Conservation (phyloP, 2,329 filamentous ascomycete genomes). For the Scytalidium lignicola region DNA sequence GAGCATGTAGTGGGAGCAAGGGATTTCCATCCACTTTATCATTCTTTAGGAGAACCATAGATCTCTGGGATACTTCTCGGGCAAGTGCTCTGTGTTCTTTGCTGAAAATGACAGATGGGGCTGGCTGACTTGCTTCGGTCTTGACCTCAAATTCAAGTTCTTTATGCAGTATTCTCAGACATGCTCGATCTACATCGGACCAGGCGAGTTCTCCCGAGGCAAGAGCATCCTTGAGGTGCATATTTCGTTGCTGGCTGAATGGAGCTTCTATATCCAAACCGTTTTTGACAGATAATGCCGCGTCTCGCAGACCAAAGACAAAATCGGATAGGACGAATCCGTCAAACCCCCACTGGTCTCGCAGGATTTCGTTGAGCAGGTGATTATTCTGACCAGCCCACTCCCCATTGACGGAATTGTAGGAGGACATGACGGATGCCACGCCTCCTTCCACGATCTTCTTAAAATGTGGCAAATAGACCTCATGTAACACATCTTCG, state of each 20-base stretch:
- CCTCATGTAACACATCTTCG: slow-evolving; percentile 21
- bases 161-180: slow-evolving; percentile 4
- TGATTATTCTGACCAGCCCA: slow-evolving; percentile 8
- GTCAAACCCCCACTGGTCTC: slow-evolving; percentile 7
- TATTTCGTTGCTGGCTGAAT: slow-evolving; percentile 5
- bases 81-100: slow-evolving; percentile 3
- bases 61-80: slow-evolving; percentile 1
- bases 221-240: slow-evolving; percentile 1
- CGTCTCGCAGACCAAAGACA: slow-evolving; percentile 7
- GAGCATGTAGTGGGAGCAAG: slow-evolving; percentile 4
- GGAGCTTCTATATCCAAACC: slow-evolving; percentile 10
- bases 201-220: slow-evolving; percentile 5
- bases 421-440: slow-evolving; percentile 9
- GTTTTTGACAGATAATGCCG: slow-evolving; percentile 4
- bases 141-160: slow-evolving; percentile 1
- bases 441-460: slow-evolving; percentile 7
- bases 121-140: not conserved
- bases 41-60: slow-evolving; percentile 6
- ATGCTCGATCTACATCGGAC: slow-evolving; percentile 2
- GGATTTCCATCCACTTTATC: slow-evolving; percentile 1
- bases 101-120: slow-evolving; percentile 1
- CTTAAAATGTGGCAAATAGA: slow-evolving; percentile 15
- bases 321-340: slow-evolving; percentile 11
- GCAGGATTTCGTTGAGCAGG: slow-evolving; percentile 7
- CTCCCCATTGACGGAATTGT: slow-evolving; percentile 10